A percentile compares a stretch with the other conserved stretches of the same genome.
Evolutionary conservation across 2,329 filamentous ascomycete genomes (phyloP).

Genomic region (Pseudomassariella vexata): DNA sequence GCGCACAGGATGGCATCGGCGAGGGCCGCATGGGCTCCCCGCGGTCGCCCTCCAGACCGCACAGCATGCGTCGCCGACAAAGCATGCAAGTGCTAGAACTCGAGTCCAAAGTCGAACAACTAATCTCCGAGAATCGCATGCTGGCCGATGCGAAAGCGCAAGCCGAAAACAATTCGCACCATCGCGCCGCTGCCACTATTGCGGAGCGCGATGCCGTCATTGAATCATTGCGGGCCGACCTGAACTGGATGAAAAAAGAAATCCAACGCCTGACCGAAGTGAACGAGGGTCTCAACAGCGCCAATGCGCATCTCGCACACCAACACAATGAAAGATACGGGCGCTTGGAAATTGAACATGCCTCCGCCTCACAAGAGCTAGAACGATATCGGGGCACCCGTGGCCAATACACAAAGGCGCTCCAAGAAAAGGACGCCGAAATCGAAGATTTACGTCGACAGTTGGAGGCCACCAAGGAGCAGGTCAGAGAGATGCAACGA

Average conservation of each 20-base stretch:
- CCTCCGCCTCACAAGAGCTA: constrained; percentile 62
- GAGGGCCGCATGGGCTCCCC: constrained; percentile 82
- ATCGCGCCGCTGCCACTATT: constrained; percentile 63
- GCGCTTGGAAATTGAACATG: constrained; percentile 61
- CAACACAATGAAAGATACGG: constrained; percentile 69
- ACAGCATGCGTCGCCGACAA: constrained; percentile 92
- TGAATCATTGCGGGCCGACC: constrained; percentile 69
- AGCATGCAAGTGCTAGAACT: constrained; percentile 97
- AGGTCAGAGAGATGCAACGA: constrained; percentile 51
- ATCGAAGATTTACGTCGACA: constrained; percentile 73
- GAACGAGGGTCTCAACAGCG: constrained; percentile 72
- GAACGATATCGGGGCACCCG: constrained; percentile 62
- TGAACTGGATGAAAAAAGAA: constrained; percentile 78
- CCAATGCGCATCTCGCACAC: constrained; percentile 69
- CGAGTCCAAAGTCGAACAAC: constrained; percentile 76
- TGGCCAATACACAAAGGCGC: constrained; percentile 52
- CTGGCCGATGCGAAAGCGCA: constrained; percentile 67
- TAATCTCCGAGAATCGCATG: constrained; percentile 76
- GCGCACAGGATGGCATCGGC: constrained; percentile 79
- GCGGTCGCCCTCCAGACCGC: constrained; percentile 85
- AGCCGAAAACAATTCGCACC: constrained; percentile 60
- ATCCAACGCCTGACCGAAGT: constrained; percentile 74
- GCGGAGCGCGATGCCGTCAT: constrained; percentile 85
- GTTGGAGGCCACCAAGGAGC: constrained; percentile 64
- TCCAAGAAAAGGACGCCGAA: constrained; percentile 81